A percentile compares a stretch with the other conserved stretches of the same genome.
These are phyloP conservation scores for Saccharomyces hybrid DNA, from an alignment of 1,139 yeast species.

Conservation along the genomic window DNA sequence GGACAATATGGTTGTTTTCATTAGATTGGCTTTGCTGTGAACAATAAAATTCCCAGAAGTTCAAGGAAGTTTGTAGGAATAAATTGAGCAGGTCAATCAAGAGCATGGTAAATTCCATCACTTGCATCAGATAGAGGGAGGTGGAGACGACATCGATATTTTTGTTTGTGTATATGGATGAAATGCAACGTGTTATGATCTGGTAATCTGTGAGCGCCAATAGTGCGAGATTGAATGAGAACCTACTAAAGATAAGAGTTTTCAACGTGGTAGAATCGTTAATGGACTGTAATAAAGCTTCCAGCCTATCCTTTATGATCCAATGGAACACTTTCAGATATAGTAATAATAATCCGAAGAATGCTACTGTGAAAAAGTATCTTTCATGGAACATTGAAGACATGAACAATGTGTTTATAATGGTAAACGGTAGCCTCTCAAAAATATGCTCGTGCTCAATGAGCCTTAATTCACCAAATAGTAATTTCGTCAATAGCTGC, in stretches of 20 bases:
- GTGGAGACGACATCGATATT: conserved; percentile 1
- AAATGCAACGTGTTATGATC: conserved; percentile 47
- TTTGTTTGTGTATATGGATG: conserved; percentile 7
- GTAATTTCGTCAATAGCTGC: conserved; percentile 31
- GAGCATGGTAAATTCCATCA: conserved; percentile 67
- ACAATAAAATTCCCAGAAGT: conserved; percentile 46
- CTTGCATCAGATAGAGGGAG: conserved; percentile 40
- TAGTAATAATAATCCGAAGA: conserved; percentile 39
- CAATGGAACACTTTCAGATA: conserved; percentile 68
- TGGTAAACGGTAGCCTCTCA: conserved; percentile 58
- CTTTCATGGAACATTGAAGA: conserved; percentile 54
- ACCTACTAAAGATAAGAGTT: conserved; percentile 32
- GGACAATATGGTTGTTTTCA: background rate
- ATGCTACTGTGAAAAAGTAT: conserved; percentile 41
- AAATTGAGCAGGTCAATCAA: conserved; percentile 44
- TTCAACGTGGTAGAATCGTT: conserved; percentile 33
- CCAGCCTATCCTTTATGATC: conserved; percentile 59
- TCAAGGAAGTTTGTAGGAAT: conserved; percentile 36
- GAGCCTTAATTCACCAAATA: conserved; percentile 71
- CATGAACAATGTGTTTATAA: conserved; percentile 58
- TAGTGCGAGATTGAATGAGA: conserved; percentile 36
- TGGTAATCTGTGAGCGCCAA: conserved; percentile 45
- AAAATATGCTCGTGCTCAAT: conserved; percentile 73
- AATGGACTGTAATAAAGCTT: conserved; percentile 38
- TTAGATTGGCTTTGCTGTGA: conserved; percentile 9